A percentile compares a stretch with the other conserved stretches of the same genome.
phyloP scores from a whole-genome alignment of 345 rosid species.

The Aquilaria malaccensis region DNA sequence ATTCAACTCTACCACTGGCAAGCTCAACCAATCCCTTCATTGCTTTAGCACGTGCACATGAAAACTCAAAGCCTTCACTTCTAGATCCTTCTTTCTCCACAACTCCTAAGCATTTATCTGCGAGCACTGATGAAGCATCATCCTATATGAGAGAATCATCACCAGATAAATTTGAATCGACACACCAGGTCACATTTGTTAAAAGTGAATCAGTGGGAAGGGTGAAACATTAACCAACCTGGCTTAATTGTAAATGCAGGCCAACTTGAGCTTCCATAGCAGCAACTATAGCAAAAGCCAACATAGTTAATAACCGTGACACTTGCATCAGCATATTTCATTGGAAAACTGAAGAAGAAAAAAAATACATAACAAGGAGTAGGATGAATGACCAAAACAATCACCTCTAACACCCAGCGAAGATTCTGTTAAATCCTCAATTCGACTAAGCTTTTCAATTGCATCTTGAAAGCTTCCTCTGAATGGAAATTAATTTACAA shows the following conservation, averaged over 20 bases:
- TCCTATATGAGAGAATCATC: constrained; percentile 55
- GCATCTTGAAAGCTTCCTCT: constrained; percentile 62
- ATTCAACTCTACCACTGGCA: constrained; percentile 40
- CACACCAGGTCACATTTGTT: not conserved
- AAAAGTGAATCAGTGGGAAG: not conserved
- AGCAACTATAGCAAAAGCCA: constrained; percentile 36
- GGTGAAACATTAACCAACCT: constrained; percentile 28
- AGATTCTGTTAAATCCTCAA: constrained; percentile 28
- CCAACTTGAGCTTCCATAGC: constrained; percentile 76
- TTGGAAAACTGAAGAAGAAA: constrained; percentile 1
- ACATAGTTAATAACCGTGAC: constrained; percentile 11
- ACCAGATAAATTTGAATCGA: constrained; percentile 25
- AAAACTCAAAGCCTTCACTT: constrained; percentile 17
- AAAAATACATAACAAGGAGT: not conserved
- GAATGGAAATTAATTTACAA: constrained; percentile 4
- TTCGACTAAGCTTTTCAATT: constrained; percentile 46
- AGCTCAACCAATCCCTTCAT: constrained; percentile 68
- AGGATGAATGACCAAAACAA: not conserved
- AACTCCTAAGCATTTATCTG: constrained; percentile 48
- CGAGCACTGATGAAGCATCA: constrained; percentile 68
- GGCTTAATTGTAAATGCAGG: constrained; percentile 54
- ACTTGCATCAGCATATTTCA: not conserved
- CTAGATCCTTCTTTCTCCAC: constrained; percentile 20
- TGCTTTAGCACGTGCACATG: constrained; percentile 41
- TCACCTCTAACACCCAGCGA: constrained; percentile 51